phyloP scores from a whole-genome alignment of 176 grass and related monocot species.

The Avena atlantica region DNA sequence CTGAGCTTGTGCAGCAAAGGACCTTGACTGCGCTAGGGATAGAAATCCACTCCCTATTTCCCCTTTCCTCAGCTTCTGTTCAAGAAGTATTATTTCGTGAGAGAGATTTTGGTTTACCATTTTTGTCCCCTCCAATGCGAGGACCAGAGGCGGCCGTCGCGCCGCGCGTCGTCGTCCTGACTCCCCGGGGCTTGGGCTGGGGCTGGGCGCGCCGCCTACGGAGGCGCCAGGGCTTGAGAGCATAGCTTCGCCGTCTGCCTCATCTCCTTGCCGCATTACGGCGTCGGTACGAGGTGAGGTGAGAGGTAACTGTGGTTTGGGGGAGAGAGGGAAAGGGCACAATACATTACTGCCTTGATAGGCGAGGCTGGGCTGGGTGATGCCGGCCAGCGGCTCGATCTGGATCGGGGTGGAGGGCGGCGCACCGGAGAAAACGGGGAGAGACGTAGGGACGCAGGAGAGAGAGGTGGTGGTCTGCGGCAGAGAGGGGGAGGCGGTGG shows the following conservation, averaged over 20 bases:
- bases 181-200: background rate
- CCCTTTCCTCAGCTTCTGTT: background rate
- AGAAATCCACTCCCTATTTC: background rate
- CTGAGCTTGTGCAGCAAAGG: background rate
- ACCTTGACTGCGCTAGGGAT: background rate
- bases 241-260: background rate
- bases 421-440: too few species aligned
- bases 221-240: background rate
- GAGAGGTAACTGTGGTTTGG: too few species aligned
- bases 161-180: background rate
- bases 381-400: too few species aligned
- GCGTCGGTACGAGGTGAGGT: too few species aligned
- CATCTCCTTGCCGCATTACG: too few species aligned
- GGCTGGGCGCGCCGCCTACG: background rate
- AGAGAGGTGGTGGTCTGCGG: too few species aligned
- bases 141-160: background rate
- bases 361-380: too few species aligned
- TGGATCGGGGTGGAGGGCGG: too few species aligned
- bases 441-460: too few species aligned
- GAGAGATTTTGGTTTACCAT: constrained; percentile 11
- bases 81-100: background rate
- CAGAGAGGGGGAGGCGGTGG: too few species aligned
- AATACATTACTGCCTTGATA: too few species aligned
- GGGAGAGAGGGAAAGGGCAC: too few species aligned
- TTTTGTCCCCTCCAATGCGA: background rate